These are phyloP conservation scores for Solanum neorickii DNA, from an alignment of 257 asterid species.

Conservation along the genomic window DNA sequence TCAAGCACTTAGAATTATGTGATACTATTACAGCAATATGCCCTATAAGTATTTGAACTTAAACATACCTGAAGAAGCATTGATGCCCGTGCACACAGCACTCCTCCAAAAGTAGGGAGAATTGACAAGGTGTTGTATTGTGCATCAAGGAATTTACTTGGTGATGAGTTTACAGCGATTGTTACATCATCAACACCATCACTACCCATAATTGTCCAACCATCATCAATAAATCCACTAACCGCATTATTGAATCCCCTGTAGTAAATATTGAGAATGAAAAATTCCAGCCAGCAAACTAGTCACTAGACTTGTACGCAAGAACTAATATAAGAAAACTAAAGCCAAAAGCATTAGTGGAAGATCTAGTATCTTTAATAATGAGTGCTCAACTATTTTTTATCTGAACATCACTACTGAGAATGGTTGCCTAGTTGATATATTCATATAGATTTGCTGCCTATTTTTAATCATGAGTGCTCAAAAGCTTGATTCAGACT, in stretches of 20 bases:
- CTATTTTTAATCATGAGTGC: background rate
- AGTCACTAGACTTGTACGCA: background rate
- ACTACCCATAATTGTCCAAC: conserved; percentile 77
- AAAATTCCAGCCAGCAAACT: background rate
- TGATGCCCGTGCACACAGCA: conserved; percentile 91
- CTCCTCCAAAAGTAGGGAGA: conserved; percentile 84
- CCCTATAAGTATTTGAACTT: background rate
- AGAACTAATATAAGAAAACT: background rate
- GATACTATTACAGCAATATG: background rate
- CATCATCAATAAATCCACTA: conserved; percentile 90
- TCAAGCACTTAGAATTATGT: background rate
- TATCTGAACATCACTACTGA: background rate
- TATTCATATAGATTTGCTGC: background rate
- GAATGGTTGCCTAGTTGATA: background rate
- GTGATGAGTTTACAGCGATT: conserved; percentile 66
- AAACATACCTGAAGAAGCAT: conserved; percentile 86
- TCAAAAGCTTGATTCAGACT: background rate
- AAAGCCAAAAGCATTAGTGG: background rate
- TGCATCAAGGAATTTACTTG: conserved; percentile 69
- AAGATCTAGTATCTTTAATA: background rate
- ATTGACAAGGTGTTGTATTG: conserved; percentile 49
- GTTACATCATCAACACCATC: conserved; percentile 89
- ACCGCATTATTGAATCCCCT: conserved; percentile 97
- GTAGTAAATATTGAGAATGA: background rate
- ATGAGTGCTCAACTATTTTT: background rate